Base-by-base conservation (phyloP, 1,284 basidiomycete genomes). In the Cutaneotrichosporon cavernicola region DNA sequence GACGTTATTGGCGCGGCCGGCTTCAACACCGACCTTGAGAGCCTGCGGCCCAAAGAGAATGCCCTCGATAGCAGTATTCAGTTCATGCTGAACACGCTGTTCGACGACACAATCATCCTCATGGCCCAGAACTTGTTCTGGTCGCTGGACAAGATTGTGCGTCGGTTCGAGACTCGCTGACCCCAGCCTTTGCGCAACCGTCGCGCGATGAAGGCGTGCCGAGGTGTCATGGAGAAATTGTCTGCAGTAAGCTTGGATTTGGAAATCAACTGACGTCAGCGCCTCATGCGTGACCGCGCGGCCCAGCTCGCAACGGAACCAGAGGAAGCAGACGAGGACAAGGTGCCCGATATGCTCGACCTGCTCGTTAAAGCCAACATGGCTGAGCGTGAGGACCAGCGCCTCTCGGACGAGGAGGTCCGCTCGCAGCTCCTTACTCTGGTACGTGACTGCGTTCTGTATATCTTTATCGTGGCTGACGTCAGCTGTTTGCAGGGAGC, bases 371-470 rank as follows among this genome's bases (percentile, higher is more conserved):
- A 83, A 46, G 88, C 87, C 4, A 88, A 87, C 72, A 75, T 85
- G 65, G 82, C 83, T 6, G 77, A 83, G 1, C 80, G 81, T 9
- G 76, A 82, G 0, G 81, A 81, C 1, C 85, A 89, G 72, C 82
- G 83, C 26, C 84, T 92, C 82, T 84, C 84, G 8, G 84, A 86
- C 52, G 80, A 83, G 16, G 89, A 92, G 71, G 86, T 89, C 3
- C 80, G 88, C 31, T 88, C 85, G 65, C 90, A 91, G 76, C 89
- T 92, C 65, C 86, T 87, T 10, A 90, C 88, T 0, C 89, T 92
- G 74, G 84, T 92, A 52, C 58, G 76, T 70, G 8, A 4, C 6
- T 21, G 5, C 22, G 36, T 26, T 18, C 8, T 6, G 6, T 13
- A 18, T 2, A 26, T 26, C 26, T 26, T 2, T 26, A 26, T 26